Conservation (phyloP, 805 yeast genomes). For the Starmerella bombi region DNA sequence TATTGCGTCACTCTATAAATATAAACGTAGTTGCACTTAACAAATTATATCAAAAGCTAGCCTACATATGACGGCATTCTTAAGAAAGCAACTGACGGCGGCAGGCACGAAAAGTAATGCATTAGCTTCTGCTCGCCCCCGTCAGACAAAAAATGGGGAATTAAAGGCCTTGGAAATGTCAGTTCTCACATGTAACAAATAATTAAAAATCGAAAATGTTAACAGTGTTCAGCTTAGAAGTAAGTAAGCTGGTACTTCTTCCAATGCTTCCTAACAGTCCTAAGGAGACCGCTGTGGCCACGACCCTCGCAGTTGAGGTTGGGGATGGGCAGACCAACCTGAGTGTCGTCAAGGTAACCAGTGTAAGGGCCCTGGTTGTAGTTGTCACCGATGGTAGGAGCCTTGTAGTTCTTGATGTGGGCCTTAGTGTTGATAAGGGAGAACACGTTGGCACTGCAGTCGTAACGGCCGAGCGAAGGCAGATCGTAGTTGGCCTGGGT, state of each 20-base stretch:
- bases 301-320: constrained; percentile 27
- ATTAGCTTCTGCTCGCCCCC: background rate
- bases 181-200: background rate
- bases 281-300: constrained; percentile 21
- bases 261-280: constrained; percentile 22
- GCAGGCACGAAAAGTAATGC: background rate
- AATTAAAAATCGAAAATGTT: no score
- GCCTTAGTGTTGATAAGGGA: constrained; percentile 30
- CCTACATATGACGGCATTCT: background rate
- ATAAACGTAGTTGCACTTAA: no score
- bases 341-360: constrained; percentile 21
- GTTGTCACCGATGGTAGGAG: constrained; percentile 14
- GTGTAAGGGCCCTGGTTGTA: constrained; percentile 20
- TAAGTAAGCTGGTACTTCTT: constrained; percentile 11
- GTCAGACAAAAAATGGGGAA: background rate
- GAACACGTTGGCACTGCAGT: constrained; percentile 40
- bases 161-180: background rate
- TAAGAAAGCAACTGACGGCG: background rate
- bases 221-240: background rate
- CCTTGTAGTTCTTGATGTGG: constrained; percentile 15
- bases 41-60: background rate
- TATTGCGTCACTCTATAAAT: no score
- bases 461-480: constrained; percentile 38
- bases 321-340: constrained; percentile 21
- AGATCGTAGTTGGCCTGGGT: constrained; percentile 41